Base-by-base conservation (phyloP, 768 basidiomycete species). In the Leucocoprinus birnbaumii region DNA sequence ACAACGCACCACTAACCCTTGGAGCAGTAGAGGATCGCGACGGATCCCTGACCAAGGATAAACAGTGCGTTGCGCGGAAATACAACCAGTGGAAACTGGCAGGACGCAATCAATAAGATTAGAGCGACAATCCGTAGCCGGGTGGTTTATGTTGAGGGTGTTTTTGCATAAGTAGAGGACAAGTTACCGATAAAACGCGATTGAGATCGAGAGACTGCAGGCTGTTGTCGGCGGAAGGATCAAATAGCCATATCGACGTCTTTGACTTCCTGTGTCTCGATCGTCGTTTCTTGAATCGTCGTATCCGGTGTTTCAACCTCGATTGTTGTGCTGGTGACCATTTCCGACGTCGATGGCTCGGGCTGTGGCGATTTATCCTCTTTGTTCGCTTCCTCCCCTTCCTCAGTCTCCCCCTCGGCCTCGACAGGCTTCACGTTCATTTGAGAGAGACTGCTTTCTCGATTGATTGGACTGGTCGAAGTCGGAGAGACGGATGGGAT, bases 401-500 rank as follows among this genome's bases (percentile, higher is more conserved):
- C 48, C 34, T 51, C 37, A 48, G 51, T 53, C 43, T 61, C 56
- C 55, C 40, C 55, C 49, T 68, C 67, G 34, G 70, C 68, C 44
- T 65, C 60, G 22, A 65, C 61, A n/a, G 65, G 66, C 10, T 66
- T 63, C 21, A 63, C 69, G 55, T 66, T 68, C 44, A 71, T 69
- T 50, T 79, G 74, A 38, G 74, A 65, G 21, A 81, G 73, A 26
- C 72, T 69, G 57, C 80, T 81, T 64, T 91, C 89, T 66, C 86
- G 87, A 65, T 74, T 78, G 52, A 83, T 76, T 1, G 86, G 80
- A 62, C 81, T 85, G 40, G 79, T 78, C 7, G 81, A 78, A 59
- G 84, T 89, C n/a, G 89, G 89, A 16, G 88, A 91, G 56, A 86
- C 75, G 24, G 87, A 89, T 41, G 89, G 74, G 42, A 76, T 71